Base-by-base conservation (phyloP, 202 grass and related monocot genomes). In the Zoysia matrella region DNA sequence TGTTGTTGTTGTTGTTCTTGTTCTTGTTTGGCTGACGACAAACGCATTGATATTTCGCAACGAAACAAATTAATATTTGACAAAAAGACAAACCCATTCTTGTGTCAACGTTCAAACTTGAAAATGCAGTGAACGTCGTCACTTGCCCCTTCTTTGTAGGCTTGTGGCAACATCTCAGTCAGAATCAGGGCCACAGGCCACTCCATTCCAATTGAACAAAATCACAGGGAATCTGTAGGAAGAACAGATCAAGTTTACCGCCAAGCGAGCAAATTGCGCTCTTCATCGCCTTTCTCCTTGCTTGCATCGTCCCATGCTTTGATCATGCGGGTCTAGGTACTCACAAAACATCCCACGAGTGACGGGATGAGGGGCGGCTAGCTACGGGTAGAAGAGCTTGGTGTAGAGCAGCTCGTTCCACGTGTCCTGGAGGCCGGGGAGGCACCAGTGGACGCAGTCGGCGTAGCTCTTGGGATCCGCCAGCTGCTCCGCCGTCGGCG, bases 371-470 rank as follows among this genome's bases (percentile, higher is more conserved):
- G 30, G 30, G 30, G 30, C 30, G 30, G 30, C 30, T 1, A 5
- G 6, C 13, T 75, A 78, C 63, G 85, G 85, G 75, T 94, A 97
- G 72, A 97, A 97, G 77, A 97, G 92, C 71, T 91, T 92, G 76
- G 92, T 62, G 78, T 87, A 94, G 74, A 97, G 90, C 13, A 97
- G 86, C 68, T 94, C 94, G 57, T 97, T 97, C 92, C 94, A 97
- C 0, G 92, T 97, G 80, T 94, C 94, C 78, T 91, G 94, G 4
- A 94, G 84, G 0, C 94, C 94, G 0, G 94, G 92, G 44, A 94
- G 75, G 74, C 94, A 97, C 94, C 92, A 94, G 71, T 97, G 94
- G 11, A 97, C 94, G 47, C 94, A 97, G 55, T 97, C 94, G 2
- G 94, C 78, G 51, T 94, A 97, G 42, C 67, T 91, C 52, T 56